phyloP scores from a whole-genome alignment of 1,284 basidiomycete genomes.

The Moesziomyces parantarcticus region DNA sequence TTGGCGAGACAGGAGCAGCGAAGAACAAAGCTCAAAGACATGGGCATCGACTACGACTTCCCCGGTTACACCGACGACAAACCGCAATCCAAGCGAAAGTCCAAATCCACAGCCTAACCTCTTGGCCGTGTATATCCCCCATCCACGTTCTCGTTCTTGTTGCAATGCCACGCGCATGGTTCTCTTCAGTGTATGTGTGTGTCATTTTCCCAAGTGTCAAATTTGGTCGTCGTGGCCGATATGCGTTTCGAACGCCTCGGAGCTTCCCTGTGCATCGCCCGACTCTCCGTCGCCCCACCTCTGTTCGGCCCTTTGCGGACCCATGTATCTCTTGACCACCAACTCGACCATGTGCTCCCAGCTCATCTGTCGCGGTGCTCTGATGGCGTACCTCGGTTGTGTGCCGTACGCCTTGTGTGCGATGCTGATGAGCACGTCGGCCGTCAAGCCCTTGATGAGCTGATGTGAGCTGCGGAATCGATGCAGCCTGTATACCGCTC shows the following conservation, averaged over 20 bases:
- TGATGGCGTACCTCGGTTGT: slow-evolving; percentile 15
- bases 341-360: slow-evolving; percentile 45
- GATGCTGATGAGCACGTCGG: slow-evolving; percentile 44
- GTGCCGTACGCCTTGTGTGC: slow-evolving; percentile 22
- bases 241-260: slow-evolving; percentile 35
- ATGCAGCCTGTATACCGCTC: slow-evolving; percentile 34
- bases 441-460: slow-evolving; percentile 50
- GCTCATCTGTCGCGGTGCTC: slow-evolving; percentile 22
- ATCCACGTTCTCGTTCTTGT: background rate
- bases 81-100: background rate
- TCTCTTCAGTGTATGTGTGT: background rate
- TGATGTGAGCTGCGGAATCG: slow-evolving; percentile 37
- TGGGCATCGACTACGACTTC: slow-evolving; percentile 91
- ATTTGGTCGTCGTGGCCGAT: slow-evolving; percentile 30
- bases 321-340: slow-evolving; percentile 34
- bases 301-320: slow-evolving; percentile 14
- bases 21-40: slow-evolving; percentile 80
- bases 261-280: slow-evolving; percentile 44
- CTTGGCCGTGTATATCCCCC: too few relatives aligned
- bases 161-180: background rate
- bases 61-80: slow-evolving; percentile 70
- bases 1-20: slow-evolving; percentile 81
- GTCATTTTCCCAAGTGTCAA: background rate
- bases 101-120: too few relatives aligned
- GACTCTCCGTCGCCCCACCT: slow-evolving; percentile 54